Percentiles rank a stretch among this genome's conserved stretches.
These are phyloP conservation scores for Clarkia xantiana DNA, from an alignment of 345 rosid species.

Conservation along the genomic window DNA sequence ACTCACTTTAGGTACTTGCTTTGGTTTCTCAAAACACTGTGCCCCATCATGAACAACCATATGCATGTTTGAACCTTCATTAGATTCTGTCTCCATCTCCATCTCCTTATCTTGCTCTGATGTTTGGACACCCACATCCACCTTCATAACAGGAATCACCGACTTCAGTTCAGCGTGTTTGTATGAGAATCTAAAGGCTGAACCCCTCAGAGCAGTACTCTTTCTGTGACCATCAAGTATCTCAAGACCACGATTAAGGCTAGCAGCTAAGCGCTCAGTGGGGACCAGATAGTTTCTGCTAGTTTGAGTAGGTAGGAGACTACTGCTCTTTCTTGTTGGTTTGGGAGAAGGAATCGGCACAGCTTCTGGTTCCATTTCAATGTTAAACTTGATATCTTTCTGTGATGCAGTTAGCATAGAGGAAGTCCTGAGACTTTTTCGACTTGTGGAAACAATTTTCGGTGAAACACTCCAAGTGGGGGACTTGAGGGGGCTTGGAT, in stretches of 20 bases:
- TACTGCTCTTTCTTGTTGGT: constrained; percentile 21
- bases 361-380: constrained; percentile 20
- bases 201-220: constrained; percentile 62
- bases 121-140: constrained; percentile 82
- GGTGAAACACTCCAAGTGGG: constrained; percentile 83
- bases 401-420: constrained; percentile 65
- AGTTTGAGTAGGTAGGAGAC: constrained; percentile 21
- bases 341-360: constrained; percentile 21
- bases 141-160: constrained; percentile 29
- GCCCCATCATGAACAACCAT: constrained; percentile 44
- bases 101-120: constrained; percentile 31
- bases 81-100: constrained; percentile 23
- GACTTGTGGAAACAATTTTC: constrained; percentile 39
- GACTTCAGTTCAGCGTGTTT: constrained; percentile 41
- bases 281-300: constrained; percentile 27
- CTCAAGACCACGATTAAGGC: constrained; percentile 90
- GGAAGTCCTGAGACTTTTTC: constrained; percentile 82
- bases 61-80: constrained; percentile 42
- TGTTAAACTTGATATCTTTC: constrained; percentile 33
- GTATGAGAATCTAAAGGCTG: constrained; percentile 56
- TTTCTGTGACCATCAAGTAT: constrained; percentile 56
- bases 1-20: constrained; percentile 74
- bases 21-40: constrained; percentile 44
- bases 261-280: constrained; percentile 79
- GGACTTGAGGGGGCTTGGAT: constrained; percentile 49